Percentiles rank a stretch among this genome's conserved stretches.
Evolutionary conservation across 129 eudicot genomes (phyloP).

Genomic region (Tagetes patula): DNA sequence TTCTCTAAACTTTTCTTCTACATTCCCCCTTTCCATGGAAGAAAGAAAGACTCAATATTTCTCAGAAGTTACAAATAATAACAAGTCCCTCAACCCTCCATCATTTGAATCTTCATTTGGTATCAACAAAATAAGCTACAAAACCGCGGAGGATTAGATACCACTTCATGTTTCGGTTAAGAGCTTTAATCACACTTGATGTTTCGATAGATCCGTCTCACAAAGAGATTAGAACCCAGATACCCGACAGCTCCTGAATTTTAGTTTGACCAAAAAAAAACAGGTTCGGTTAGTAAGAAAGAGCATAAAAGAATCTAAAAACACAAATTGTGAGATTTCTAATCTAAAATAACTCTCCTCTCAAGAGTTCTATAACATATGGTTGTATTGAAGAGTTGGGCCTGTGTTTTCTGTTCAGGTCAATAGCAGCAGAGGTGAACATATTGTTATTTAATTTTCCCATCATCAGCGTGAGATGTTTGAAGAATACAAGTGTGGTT

Average conservation of each 20-base stretch:
- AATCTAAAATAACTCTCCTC: neutral
- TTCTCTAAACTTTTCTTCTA: constrained; percentile 38
- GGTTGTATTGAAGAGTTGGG: neutral
- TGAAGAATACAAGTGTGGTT: neutral
- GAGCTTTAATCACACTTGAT: constrained; percentile 71
- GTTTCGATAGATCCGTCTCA: constrained; percentile 88
- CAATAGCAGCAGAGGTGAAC: neutral
- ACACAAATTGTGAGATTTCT: too few species aligned
- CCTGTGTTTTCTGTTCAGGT: neutral
- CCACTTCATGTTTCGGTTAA: constrained; percentile 11
- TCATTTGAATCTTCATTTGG: constrained; percentile 22
- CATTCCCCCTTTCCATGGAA: constrained; percentile 30
- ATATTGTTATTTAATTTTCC: neutral
- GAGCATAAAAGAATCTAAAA: neutral
- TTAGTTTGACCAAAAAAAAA: neutral
- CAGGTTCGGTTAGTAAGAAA: neutral
- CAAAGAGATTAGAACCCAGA: constrained; percentile 84
- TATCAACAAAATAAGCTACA: constrained; percentile 43
- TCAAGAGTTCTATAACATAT: neutral
- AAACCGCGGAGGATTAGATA: constrained; percentile 31
- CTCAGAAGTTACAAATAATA: constrained; percentile 36
- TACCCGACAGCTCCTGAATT: constrained; percentile 81
- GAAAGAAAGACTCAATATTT: constrained; percentile 22
- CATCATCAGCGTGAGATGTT: neutral
- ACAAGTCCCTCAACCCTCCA: constrained; percentile 25